Evolutionary conservation across 192 early-diverging fungal species (phyloP).

Genomic region (Physocladia obscura): DNA sequence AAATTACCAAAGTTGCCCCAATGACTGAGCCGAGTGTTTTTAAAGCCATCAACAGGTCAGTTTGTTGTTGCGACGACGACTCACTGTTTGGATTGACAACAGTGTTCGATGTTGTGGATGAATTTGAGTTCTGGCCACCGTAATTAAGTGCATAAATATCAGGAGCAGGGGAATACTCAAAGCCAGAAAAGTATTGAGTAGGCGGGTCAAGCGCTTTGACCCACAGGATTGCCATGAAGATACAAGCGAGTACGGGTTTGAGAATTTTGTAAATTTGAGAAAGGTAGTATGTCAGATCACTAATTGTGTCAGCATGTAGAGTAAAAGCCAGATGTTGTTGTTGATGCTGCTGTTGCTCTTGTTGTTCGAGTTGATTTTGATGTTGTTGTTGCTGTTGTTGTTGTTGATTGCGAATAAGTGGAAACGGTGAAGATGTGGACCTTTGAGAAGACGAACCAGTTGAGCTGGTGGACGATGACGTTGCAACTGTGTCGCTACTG

Average conservation of each 20-base stretch:
- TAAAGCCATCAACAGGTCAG: constrained; percentile 56
- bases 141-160: constrained; percentile 29
- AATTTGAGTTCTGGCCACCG: constrained; percentile 10
- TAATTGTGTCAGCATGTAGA: constrained; percentile 35
- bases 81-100: constrained; percentile 30
- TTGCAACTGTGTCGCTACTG: too few species aligned
- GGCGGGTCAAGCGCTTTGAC: constrained; percentile 67
- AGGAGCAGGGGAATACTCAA: background rate
- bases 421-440: too few species aligned
- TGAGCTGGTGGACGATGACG: too few species aligned
- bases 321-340: background rate
- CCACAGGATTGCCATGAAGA: constrained; percentile 79
- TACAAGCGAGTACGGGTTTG: constrained; percentile 76
- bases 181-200: constrained; percentile 48
- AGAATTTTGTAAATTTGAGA: constrained; percentile 77
- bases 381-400: too few species aligned
- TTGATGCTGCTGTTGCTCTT: background rate
- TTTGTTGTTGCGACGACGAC: constrained; percentile 1
- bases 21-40: constrained; percentile 78
- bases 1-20: constrained; percentile 74
- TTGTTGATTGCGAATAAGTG: too few species aligned
- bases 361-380: background rate
- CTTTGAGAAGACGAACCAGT: too few species aligned
- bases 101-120: background rate
- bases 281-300: constrained; percentile 77